Conservation (phyloP, 2,329 filamentous ascomycete genomes). For the Cercospora nicotianae region DNA sequence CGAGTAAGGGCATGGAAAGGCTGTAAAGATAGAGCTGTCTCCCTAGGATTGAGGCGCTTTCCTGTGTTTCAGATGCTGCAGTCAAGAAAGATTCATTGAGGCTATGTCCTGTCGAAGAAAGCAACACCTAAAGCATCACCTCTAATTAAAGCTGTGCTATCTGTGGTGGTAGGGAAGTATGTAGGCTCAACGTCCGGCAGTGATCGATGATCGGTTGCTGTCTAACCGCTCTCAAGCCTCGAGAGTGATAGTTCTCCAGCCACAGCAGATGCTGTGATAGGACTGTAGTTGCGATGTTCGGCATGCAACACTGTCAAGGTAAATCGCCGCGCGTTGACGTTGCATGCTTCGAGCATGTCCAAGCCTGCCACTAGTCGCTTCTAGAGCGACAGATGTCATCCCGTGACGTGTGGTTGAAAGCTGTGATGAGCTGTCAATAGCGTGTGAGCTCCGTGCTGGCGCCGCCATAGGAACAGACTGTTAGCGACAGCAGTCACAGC, state of each 20-base stretch:
- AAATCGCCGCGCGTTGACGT: not conserved
- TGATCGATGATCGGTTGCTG: not conserved
- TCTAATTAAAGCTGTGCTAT: not conserved
- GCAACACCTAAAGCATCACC: not conserved
- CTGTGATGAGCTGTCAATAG: slow-evolving; percentile 2
- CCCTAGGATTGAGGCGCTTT: not conserved
- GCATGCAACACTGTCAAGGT: not conserved
- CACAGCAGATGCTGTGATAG: not conserved
- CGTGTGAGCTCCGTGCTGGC: not conserved
- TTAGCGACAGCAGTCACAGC: not conserved
- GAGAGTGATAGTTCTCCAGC: not conserved
- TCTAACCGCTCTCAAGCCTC: not conserved
- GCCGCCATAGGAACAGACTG: not conserved
- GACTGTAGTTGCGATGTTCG: not conserved
- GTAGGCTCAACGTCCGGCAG: not conserved
- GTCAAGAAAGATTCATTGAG: not conserved
- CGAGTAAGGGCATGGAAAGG: not conserved
- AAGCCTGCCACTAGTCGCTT: not conserved
- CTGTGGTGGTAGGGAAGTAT: not conserved
- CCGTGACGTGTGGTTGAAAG: not conserved
- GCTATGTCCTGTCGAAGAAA: not conserved
- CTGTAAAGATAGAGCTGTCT: not conserved
- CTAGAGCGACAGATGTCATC: not conserved
- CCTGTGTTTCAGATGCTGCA: not conserved
- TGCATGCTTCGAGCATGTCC: not conserved